These are phyloP conservation scores for Gelatoporia subvermispora DNA, from an alignment of 768 basidiomycete genomes.

Conservation along the genomic window DNA sequence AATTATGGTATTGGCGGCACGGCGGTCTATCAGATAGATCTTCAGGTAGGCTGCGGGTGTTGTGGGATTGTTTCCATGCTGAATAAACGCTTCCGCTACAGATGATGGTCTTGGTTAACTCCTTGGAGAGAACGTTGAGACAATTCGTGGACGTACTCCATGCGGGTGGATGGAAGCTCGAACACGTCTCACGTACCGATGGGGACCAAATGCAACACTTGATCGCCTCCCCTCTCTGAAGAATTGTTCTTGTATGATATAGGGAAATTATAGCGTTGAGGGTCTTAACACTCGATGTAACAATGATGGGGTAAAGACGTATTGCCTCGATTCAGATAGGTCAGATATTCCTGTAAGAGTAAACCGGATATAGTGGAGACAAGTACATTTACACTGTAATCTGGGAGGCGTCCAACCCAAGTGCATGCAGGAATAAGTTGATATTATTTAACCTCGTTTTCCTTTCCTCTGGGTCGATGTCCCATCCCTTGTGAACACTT, in stretches of 20 bases:
- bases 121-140: no score
- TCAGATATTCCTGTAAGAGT: background rate
- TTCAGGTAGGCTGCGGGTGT: conserved; percentile 15
- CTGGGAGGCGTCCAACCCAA: conserved; percentile 70
- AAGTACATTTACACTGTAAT: conserved; percentile 40
- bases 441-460: conserved; percentile 84
- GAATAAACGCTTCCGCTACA: no score
- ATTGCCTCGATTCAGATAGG: background rate
- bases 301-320: no score
- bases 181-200: no score
- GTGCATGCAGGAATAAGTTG: conserved; percentile 82
- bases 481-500: conserved; percentile 72
- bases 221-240: no score
- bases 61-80: background rate
- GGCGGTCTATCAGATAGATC: conserved; percentile 18
- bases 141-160: no score
- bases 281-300: no score
- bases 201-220: no score
- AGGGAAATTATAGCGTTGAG: no score
- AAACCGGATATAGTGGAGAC: background rate
- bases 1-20: conserved; percentile 22
- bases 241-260: no score
- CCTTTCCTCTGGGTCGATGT: conserved; percentile 65
- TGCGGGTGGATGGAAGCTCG: no score
- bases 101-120: no score